Conservation (phyloP, 2,329 filamentous ascomycete genomes). For the Penicillium sp. region DNA sequence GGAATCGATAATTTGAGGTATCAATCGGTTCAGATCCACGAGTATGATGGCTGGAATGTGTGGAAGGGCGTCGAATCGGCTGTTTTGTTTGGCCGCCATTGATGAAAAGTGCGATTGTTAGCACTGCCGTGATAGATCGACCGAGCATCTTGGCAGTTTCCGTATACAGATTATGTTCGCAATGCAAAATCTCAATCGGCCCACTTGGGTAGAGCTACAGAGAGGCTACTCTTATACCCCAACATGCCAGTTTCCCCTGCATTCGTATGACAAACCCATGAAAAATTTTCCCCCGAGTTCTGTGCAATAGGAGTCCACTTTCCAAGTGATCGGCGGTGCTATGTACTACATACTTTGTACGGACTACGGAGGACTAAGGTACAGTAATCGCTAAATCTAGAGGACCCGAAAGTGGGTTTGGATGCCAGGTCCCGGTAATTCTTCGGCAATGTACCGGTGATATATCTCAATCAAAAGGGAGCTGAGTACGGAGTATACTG, state of each 20-base stretch:
- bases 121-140: neutral
- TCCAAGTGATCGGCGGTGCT: neutral
- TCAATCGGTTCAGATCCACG: neutral
- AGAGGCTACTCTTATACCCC: neutral
- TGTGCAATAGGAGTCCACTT: neutral
- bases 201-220: neutral
- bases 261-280: neutral
- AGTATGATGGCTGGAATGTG: neutral
- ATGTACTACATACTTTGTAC: neutral
- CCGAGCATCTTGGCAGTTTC: neutral
- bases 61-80: neutral
- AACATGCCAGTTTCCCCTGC: neutral
- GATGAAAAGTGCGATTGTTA: neutral
- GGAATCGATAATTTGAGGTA: slow-evolving; percentile 26
- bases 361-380: no score
- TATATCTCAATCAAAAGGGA: neutral
- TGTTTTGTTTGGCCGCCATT: neutral
- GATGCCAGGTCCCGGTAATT: neutral
- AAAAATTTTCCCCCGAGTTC: neutral
- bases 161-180: neutral
- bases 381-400: no score
- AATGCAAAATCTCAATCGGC: neutral
- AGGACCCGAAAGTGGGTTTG: neutral
- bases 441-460: neutral
- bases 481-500: neutral